Percentiles rank a stretch among this genome's conserved stretches.
Conservation (phyloP, 2,329 filamentous ascomycete genomes). For the Bretziella fagacearum region DNA sequence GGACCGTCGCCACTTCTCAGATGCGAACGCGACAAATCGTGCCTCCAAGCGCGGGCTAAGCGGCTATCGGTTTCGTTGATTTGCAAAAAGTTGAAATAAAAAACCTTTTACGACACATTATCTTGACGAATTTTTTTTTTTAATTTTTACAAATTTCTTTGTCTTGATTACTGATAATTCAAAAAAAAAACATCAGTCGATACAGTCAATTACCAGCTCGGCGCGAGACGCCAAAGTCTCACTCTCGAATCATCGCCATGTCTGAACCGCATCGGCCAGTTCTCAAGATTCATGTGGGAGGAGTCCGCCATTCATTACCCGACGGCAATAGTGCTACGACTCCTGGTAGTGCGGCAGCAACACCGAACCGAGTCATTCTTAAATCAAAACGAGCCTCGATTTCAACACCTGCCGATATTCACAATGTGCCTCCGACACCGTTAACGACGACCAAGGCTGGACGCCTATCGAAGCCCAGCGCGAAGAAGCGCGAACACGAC, state of each 20-base stretch:
- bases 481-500: constrained; percentile 44
- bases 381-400: constrained; percentile 26
- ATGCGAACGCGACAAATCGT: constrained; percentile 12
- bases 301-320: constrained; percentile 11
- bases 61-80: too few species aligned
- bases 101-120: too few species aligned
- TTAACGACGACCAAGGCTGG: constrained; percentile 41
- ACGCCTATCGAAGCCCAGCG: constrained; percentile 40
- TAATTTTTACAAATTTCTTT: too few species aligned
- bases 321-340: constrained; percentile 15
- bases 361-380: constrained; percentile 23
- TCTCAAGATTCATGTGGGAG: constrained; percentile 17
- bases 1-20: neutral
- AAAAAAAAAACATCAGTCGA: neutral
- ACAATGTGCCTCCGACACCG: constrained; percentile 17
- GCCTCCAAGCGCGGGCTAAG: too few species aligned
- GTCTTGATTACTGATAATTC: neutral
- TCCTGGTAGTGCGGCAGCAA: constrained; percentile 15
- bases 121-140: too few species aligned
- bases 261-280: constrained; percentile 17
- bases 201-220: neutral
- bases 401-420: constrained; percentile 21
- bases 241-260: neutral
- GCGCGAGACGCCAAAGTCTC: constrained; percentile 1
- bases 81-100: too few species aligned